phyloP scores from a whole-genome alignment of 306 rosid species.

The Aeschynomene evenia region DNA sequence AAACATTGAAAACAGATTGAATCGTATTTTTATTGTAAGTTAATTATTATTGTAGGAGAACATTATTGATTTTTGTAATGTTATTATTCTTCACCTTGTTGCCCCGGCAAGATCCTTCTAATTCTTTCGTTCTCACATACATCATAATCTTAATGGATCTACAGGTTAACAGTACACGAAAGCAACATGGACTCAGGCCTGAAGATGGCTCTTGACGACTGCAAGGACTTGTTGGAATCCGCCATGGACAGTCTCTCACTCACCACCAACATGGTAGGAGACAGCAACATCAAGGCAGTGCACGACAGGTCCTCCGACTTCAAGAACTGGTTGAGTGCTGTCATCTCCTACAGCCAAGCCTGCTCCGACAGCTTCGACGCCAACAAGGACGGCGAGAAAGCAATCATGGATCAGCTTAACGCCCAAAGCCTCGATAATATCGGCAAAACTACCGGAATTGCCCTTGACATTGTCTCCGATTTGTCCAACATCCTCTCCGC shows the following conservation, averaged over 20 bases:
- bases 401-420: constrained; percentile 20
- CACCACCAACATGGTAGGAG: constrained; percentile 23
- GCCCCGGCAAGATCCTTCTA: too few species aligned
- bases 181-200: background rate
- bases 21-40: too few species aligned
- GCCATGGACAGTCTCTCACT: constrained; percentile 46
- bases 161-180: constrained; percentile 26
- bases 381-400: constrained; percentile 21
- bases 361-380: constrained; percentile 48
- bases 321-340: constrained; percentile 64
- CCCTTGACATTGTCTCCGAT: constrained; percentile 46
- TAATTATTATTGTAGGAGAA: too few species aligned
- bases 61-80: too few species aligned
- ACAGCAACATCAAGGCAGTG: constrained; percentile 28
- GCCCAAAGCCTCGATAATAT: background rate
- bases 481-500: constrained; percentile 31
- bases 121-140: background rate
- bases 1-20: too few species aligned
- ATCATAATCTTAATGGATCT: background rate
- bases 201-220: constrained; percentile 56
- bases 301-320: constrained; percentile 37
- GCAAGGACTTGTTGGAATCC: constrained; percentile 57
- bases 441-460: constrained; percentile 42
- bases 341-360: constrained; percentile 46
- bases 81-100: too few species aligned